Evolutionary conservation across 805 yeast genomes (phyloP), one percentile per base, ranked within the genome.

Genomic region (Martiniozyma abietophila): DNA sequence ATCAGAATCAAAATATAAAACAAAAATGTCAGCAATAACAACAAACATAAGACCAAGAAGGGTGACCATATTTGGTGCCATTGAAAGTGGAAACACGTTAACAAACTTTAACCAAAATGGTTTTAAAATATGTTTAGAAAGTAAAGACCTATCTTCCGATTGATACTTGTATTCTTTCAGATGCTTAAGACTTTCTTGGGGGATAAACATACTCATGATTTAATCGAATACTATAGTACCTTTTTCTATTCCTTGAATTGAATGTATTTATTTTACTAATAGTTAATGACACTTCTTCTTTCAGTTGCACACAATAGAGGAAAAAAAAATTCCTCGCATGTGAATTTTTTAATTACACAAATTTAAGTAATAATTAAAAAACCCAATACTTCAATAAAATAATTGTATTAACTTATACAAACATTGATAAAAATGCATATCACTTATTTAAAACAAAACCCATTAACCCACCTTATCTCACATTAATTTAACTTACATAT

Each of bases 11-110:
- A 65, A 77, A 50, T 72, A 76, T 43, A 85, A 67, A 17, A 80
- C 83, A 5, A 80, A 63, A 5, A 67, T 33, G 38, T 82, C 62
- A 48, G 86, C 81, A 29, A 69, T 50, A 10, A 82, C 47, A 27
- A 88, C 73, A 53, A 86, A 89, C 18, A 67, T 48, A 41, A 89
- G 67, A 0, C 97, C 97, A 9, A 71, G 60, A 19, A 89, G 60
- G 1, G 97, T 89, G 35, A 88, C 80, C 51, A 82, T 74, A 55
- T 89, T 89, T 6, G 98, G 98, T 4, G 96, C 96, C 80, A 89
- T 74, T 71, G 77, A 77, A 41, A 68, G 37, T 2, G 97, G 97
- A 61, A 88, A 84, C 23, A 84, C 61, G 29, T 63, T 54, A 22
- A 80, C 88, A 52, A 85, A 79, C 41, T 65, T 57, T 34, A 64